Evolutionary conservation across 2,329 filamentous ascomycete genomes (phyloP), one percentile per base, ranked within the genome.

Genomic region (Pseudogymnoascus sp.): DNA sequence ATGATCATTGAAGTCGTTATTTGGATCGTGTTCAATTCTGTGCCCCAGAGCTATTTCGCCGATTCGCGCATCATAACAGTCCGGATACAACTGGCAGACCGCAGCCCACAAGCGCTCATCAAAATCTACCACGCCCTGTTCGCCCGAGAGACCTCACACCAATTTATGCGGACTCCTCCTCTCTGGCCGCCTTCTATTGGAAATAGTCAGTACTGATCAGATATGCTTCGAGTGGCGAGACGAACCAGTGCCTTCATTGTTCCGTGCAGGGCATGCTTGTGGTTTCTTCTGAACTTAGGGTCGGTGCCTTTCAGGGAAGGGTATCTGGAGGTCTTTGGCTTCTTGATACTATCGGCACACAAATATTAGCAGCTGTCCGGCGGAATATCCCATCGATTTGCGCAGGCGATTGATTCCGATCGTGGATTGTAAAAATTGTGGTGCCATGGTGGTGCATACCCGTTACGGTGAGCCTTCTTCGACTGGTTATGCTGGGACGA

Each of bases 251-350:
- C 95, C 85, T 91, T 96, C 86, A 91, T 92, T 79, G 93, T 99
- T 80, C 95, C 95, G 86, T 97, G 95, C 70, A 97, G 92, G 81
- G 95, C 95, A 87, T 99, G 93, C 85, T 92, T 91, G 86, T 99
- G 95, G 87, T 99, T 99, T 83, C 95, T 89, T 81, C 95, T 89
- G 87, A 99, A 99, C 88, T 99, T 99, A 79, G 95, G 93, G 83
- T 99, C 95, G 80, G 91, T 95, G 76, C 95, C 95, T 80, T 97
- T 97, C 77, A 99, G 89, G 74, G 93, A 97, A 71, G 95, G 95
- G 85, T 99, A 99, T 85, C 95, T 87, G 82, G 93, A 87, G 78
- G 95, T 97, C 88, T 96, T 97, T 71, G 95, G 95, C 90, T 97
- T 97, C 90, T 97, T 97, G 87, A 99, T 99, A 83, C 93, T 97